Base-by-base conservation (phyloP, 192 early-diverging fungal genomes). In the Coemansia sp. region DNA sequence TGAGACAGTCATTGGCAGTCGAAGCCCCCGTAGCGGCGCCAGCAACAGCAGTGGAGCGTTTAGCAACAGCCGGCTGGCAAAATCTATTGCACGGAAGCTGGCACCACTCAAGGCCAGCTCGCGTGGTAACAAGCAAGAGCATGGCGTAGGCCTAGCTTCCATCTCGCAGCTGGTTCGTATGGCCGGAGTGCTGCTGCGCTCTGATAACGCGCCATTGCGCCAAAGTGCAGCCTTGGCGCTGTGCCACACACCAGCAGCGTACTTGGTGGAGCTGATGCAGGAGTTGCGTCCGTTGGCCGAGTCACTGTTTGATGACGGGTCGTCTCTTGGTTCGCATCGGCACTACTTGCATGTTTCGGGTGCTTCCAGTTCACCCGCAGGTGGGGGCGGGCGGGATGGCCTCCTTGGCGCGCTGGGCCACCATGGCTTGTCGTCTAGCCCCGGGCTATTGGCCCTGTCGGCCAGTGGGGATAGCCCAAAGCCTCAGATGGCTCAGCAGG, bases 121-220 rank as follows among this genome's bases (percentile, higher is more conserved):
- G 16, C 79, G 79, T 6, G 63, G 66, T 26, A 70, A 50, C 58
- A 61, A 63, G 50, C 79, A 73, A 62, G 79, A 82, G 70, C 79
- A 76, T 3, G 79, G 79, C 23, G 61, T 64, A 11, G 79, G 73
- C 7, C 63, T 82, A 39, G 66, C 73, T 3, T 69, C 79, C 8
- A 63, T 82, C 23, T 58, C 79, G 24, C 79, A 82, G 67, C 79
- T 82, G 43, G 79, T 82, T 42, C 79, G 79, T 9, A 69, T 82
- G 24, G 79, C 67, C 0, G 62, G 73, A 31, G 69, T 64, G 40
- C 59, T 67, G 3, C 42, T 76, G 31, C 61, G 79, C 4, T 76
- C 79, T 9, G 79, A 82, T 51, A 83, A 83, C 39, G 61, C 71
- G 55, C 71, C 76, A 18, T 26, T 83, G 50, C 64, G 80, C 6